Evolutionary conservation across 2,329 filamentous ascomycete genomes (phyloP).

Genomic region (Chaetomium sp.): DNA sequence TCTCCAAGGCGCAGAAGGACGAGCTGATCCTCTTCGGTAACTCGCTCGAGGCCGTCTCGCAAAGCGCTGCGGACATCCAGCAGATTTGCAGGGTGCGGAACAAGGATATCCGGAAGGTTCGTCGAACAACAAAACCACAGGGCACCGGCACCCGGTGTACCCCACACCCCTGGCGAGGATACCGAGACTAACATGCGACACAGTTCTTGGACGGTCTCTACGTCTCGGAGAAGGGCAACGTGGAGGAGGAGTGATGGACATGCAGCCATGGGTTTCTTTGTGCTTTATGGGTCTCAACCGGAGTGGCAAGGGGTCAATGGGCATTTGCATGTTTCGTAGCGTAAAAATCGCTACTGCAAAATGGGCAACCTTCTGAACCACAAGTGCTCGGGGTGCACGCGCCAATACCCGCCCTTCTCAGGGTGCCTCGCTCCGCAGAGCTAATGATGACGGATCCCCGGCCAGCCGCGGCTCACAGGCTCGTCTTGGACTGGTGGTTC

Average conservation of each 20-base stretch:
- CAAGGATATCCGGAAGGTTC: slow-evolving; percentile 99
- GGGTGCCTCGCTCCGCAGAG: slow-evolving; percentile 19
- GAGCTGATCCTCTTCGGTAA: slow-evolving; percentile 92
- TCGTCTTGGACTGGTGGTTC: slow-evolving; percentile 12
- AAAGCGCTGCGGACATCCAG: slow-evolving; percentile 98
- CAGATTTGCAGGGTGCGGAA: slow-evolving; percentile 99
- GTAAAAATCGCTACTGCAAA: slow-evolving; percentile 39
- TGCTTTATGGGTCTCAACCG: slow-evolving; percentile 62
- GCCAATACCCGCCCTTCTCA: slow-evolving; percentile 28
- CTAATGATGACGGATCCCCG: slow-evolving; percentile 20
- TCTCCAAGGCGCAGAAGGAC: slow-evolving; percentile 94
- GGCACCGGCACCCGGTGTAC: neutral
- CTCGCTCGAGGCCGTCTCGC: slow-evolving; percentile 95
- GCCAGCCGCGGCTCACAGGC: neutral
- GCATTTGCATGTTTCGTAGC: slow-evolving; percentile 62
- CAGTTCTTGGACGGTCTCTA: slow-evolving; percentile 99
- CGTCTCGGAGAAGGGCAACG: slow-evolving; percentile 98
- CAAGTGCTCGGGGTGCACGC: slow-evolving; percentile 29
- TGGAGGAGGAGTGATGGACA: slow-evolving; percentile 67
- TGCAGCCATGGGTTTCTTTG: slow-evolving; percentile 42
- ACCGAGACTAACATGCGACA: slow-evolving; percentile 26
- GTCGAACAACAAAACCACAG: slow-evolving; percentile 31
- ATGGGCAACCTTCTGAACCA: slow-evolving; percentile 40
- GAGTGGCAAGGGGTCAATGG: slow-evolving; percentile 64
- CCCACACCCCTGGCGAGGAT: neutral